phyloP scores from a whole-genome alignment of 208 protist genomes.

The Crithidia thermophila region DNA sequence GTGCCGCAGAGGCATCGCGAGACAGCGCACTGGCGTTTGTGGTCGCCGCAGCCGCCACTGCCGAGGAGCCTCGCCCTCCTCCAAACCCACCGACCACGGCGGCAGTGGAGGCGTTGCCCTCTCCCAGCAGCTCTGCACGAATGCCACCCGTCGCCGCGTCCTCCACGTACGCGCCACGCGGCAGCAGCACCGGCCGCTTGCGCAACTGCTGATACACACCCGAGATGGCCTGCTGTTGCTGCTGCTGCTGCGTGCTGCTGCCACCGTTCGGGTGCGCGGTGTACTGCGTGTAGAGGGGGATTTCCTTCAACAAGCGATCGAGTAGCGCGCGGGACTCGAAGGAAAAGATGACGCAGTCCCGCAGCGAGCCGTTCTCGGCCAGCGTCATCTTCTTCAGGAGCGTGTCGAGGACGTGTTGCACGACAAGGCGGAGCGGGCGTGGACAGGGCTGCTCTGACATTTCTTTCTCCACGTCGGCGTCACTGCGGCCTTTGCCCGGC shows the following conservation, averaged over 20 bases:
- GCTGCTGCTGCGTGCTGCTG: neutral
- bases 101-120: neutral
- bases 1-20: neutral
- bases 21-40: too few species aligned
- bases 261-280: neutral
- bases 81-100: neutral
- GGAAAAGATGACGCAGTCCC: conserved; percentile 72
- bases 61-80: too few species aligned
- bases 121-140: conserved; percentile 22
- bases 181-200: conserved; percentile 65
- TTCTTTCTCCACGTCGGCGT: conserved; percentile 56
- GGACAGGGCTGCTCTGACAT: conserved; percentile 81
- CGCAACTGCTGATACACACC: conserved; percentile 75
- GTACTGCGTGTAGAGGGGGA: conserved; percentile 68
- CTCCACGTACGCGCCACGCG: conserved; percentile 52
- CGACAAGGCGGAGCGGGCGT: conserved; percentile 75
- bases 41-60: too few species aligned
- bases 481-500: neutral
- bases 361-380: conserved; percentile 71
- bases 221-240: conserved; percentile 17
- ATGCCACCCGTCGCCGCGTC: conserved; percentile 61
- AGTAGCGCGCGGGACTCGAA: conserved; percentile 85
- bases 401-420: conserved; percentile 65
- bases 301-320: conserved; percentile 85
- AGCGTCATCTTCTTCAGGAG: conserved; percentile 70